A percentile compares a stretch with the other conserved stretches of the same genome.
Evolutionary conservation across 768 basidiomycete species (phyloP).

Genomic region (Kwoniella mangroviensis): DNA sequence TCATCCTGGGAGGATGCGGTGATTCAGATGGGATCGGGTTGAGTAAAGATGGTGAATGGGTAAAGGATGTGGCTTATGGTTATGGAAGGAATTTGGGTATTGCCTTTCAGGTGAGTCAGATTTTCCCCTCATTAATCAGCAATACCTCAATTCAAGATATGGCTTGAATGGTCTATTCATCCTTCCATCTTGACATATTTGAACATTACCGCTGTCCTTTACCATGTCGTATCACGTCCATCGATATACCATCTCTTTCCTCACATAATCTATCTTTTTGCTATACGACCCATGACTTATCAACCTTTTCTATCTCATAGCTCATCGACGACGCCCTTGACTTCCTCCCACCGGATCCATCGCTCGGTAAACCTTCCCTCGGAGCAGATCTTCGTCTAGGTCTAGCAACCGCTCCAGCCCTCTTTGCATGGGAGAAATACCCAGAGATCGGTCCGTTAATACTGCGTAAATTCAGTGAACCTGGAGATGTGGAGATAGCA

Average conservation of each 20-base stretch:
- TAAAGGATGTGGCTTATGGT: slow-evolving; percentile 88
- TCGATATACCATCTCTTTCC: no score
- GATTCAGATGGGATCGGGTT: slow-evolving; percentile 56
- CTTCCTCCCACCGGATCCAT: slow-evolving; percentile 74
- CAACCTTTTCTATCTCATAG: slow-evolving; percentile 59
- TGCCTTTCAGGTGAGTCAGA: slow-evolving; percentile 80
- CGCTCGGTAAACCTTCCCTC: slow-evolving; percentile 83
- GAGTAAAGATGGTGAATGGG: slow-evolving; percentile 68
- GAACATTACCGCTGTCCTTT: no score
- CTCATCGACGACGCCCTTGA: slow-evolving; percentile 95
- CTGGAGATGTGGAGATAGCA: slow-evolving; percentile 81
- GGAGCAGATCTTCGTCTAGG: slow-evolving; percentile 83
- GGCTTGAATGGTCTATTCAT: not conserved
- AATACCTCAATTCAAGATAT: no score
- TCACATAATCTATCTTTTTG: no score
- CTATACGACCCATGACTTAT: no score
- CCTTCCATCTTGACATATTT: not conserved
- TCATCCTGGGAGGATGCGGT: slow-evolving; percentile 79
- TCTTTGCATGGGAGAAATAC: slow-evolving; percentile 86
- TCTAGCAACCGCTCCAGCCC: slow-evolving; percentile 79
- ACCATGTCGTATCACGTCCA: no score
- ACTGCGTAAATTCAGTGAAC: slow-evolving; percentile 71
- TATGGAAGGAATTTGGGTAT: slow-evolving; percentile 90
- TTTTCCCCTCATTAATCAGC: not conserved
- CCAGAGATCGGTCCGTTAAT: slow-evolving; percentile 74